phyloP scores from a whole-genome alignment of 129 eudicot species.

The Erigeron canadensis region DNA sequence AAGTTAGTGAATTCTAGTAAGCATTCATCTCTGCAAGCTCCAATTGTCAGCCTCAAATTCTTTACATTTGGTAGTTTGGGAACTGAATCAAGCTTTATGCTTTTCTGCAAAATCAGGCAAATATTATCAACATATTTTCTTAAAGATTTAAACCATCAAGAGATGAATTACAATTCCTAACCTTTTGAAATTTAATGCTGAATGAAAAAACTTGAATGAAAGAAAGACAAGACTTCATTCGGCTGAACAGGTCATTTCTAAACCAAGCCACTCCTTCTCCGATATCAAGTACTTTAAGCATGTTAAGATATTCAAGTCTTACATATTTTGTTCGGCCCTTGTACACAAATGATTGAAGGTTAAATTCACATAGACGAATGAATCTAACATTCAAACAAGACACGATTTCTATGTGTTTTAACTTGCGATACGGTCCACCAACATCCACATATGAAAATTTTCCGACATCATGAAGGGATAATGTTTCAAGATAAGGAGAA shows the following conservation, averaged over 20 bases:
- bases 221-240: slow-evolving; percentile 27
- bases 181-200: background rate
- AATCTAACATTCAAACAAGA: slow-evolving; percentile 20
- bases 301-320: slow-evolving; percentile 33
- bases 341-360: slow-evolving; percentile 39
- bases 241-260: slow-evolving; percentile 31
- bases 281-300: slow-evolving; percentile 35
- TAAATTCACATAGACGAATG: slow-evolving; percentile 26
- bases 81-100: slow-evolving; percentile 12
- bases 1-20: slow-evolving; percentile 36
- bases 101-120: slow-evolving; percentile 23
- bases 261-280: slow-evolving; percentile 21
- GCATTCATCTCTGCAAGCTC: slow-evolving; percentile 40
- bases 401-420: slow-evolving; percentile 40
- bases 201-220: slow-evolving; percentile 28
- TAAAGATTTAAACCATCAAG: background rate
- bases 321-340: slow-evolving; percentile 32
- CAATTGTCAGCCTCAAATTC: slow-evolving; percentile 34
- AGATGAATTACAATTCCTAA: background rate
- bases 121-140: background rate
- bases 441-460: slow-evolving; percentile 29
- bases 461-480: slow-evolving; percentile 31
- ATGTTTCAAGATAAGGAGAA: slow-evolving; percentile 31
- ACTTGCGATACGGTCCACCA: slow-evolving; percentile 19
- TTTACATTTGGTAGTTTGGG: slow-evolving; percentile 41